Conservation (phyloP, 768 basidiomycete species). For the Russula compacta region DNA sequence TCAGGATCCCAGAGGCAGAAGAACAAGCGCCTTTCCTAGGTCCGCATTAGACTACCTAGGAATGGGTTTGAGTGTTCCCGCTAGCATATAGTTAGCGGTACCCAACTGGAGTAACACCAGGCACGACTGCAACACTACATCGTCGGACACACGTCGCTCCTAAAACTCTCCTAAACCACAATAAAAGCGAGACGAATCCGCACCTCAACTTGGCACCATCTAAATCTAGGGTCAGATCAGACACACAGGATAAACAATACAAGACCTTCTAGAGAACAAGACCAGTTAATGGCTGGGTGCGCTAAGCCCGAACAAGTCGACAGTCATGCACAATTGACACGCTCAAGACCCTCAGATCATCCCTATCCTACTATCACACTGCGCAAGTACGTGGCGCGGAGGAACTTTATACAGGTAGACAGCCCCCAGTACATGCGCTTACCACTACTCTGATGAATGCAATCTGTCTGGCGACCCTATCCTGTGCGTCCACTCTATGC, state of each 20-base stretch:
- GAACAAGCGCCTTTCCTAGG: neutral
- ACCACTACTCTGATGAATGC: neutral
- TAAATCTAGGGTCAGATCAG: neutral
- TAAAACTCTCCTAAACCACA: neutral
- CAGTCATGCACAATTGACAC: neutral
- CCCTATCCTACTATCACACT: neutral
- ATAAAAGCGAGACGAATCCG: neutral
- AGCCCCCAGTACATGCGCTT: conserved; percentile 4
- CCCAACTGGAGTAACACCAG: neutral
- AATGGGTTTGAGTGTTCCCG: too few species aligned
- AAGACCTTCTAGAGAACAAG: neutral
- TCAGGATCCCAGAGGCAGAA: neutral
- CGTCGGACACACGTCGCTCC: neutral
- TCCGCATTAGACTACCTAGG: too few species aligned
- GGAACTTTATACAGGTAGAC: neutral
- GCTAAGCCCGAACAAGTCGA: neutral
- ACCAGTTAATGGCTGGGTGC: neutral
- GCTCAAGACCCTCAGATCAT: neutral
- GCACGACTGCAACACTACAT: neutral
- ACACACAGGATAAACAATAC: neutral
- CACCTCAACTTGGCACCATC: neutral
- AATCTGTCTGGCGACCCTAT: neutral
- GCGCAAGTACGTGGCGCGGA: neutral
- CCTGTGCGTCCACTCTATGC: neutral
- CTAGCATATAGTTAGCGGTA: neutral